phyloP scores from a whole-genome alignment of 495 filamentous ascomycete species.

The Penicillium dipodomyicola region DNA sequence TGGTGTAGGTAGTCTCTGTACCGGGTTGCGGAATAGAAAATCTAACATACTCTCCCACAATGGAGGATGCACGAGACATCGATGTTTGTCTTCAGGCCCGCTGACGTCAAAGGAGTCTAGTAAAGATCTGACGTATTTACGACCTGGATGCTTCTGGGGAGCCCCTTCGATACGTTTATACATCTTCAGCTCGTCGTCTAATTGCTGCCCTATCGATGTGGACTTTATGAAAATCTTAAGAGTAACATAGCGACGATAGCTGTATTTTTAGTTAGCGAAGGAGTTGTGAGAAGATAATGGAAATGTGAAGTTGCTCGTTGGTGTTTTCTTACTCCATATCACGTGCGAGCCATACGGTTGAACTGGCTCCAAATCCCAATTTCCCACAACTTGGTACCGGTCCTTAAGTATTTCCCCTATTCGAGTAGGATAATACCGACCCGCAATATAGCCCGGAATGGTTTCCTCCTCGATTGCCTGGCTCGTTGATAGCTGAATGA shows the following conservation, averaged over 20 bases:
- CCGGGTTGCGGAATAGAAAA: slow-evolving; percentile 34
- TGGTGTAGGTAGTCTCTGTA: slow-evolving; percentile 23
- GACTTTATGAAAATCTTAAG: slow-evolving; percentile 36
- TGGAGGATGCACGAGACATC: slow-evolving; percentile 43
- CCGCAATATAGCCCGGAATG: too few species aligned
- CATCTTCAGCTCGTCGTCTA: slow-evolving; percentile 34
- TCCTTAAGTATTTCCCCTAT: too few species aligned
- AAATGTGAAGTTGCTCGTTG: background rate
- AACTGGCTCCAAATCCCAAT: slow-evolving; percentile 37
- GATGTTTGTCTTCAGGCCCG: slow-evolving; percentile 38
- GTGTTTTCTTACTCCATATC: slow-evolving; percentile 31
- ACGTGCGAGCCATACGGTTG: slow-evolving; percentile 38
- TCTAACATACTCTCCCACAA: slow-evolving; percentile 41
- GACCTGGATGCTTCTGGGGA: slow-evolving; percentile 26
- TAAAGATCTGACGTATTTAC: slow-evolving; percentile 22
- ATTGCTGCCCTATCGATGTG: slow-evolving; percentile 20
- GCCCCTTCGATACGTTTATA: slow-evolving; percentile 23
- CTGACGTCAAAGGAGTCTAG: slow-evolving; percentile 37
- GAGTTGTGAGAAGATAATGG: background rate
- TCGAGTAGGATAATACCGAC: too few species aligned
- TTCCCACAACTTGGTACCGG: too few species aligned
- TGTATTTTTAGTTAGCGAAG: slow-evolving; percentile 7
- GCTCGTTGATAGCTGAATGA: too few species aligned
- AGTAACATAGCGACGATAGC: slow-evolving; percentile 30
- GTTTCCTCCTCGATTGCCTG: too few species aligned